These are phyloP conservation scores for Zea mays DNA, from an alignment of 176 grass and related monocot species.

Conservation along the genomic window DNA sequence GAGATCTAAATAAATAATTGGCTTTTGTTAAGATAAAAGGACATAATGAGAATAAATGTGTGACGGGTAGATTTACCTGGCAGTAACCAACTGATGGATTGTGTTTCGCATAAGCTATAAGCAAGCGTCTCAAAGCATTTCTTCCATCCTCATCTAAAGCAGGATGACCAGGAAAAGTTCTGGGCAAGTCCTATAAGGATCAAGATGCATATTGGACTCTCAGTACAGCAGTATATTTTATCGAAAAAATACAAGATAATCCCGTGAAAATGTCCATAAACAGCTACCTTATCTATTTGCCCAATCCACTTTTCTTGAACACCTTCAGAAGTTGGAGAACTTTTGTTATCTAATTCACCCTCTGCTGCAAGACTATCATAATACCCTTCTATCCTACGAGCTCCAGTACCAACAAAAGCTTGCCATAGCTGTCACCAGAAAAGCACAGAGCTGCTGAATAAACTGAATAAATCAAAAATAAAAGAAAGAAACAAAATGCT, in stretches of 20 bases:
- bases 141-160: constrained; percentile 87
- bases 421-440: constrained; percentile 88
- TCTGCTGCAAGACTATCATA: constrained; percentile 65
- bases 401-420: constrained; percentile 90
- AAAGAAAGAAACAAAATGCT: constrained; percentile 21
- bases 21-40: constrained; percentile 17
- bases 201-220: constrained; percentile 18
- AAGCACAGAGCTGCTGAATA: constrained; percentile 35
- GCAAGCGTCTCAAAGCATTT: constrained; percentile 95
- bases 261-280: constrained; percentile 5
- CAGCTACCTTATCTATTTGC: constrained; percentile 95
- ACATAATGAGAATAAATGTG: background rate
- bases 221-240: constrained; percentile 6
- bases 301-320: constrained; percentile 70
- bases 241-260: background rate
- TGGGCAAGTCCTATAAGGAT: constrained; percentile 83
- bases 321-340: constrained; percentile 44
- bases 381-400: constrained; percentile 78
- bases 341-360: constrained; percentile 37
- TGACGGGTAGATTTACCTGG: constrained; percentile 61
- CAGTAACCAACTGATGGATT: constrained; percentile 99
- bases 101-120: constrained; percentile 95
- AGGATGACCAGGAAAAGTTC: constrained; percentile 99
- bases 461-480: constrained; percentile 30
- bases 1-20: constrained; percentile 25